Base-by-base conservation (phyloP, 148 eudicot species). In the Persicaria maculosa region DNA sequence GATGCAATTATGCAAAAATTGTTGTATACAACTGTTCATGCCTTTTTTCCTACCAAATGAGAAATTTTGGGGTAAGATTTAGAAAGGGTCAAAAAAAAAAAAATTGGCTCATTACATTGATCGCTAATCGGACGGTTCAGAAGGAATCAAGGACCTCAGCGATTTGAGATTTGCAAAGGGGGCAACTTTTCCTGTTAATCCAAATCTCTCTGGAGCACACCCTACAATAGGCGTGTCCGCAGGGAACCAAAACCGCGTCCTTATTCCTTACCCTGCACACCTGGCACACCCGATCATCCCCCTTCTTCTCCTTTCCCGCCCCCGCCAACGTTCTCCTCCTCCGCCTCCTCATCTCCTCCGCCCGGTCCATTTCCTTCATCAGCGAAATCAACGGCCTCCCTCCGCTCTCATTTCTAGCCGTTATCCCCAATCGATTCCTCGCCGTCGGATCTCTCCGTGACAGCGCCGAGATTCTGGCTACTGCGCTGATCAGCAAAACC, bases 131-230 rank as follows among this genome's bases (percentile, higher is more conserved):
- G 55, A 14, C 4, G 55, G 16, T 19, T 65, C 15, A 65, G 3
- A 65, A 65, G 9, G 70, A 36, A 43, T 65, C 70, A 65, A 65
- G 70, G 2, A 65, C 70, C 19, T 65, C 70, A 4, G 43, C 17
- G 16, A 65, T 65, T 12, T 43, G 70, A 36, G 70, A 6, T 0
- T 12, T 65, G 19, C 93, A 89, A 58, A 89, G 82, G 55, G 93
- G 93, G 77, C 93, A 89, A 53, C 79, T 22, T 11, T 88, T 84
- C 85, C 85, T 88, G 72, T 83, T 87, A 77, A 89, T 54, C 90
- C 93, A 89, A 54, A 89, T 20, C 86, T 89, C 93, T 74, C 93
- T 82, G 22, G 90, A 89, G 71, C 93, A 89, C 84, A 87, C 90
- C 77, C 90, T 80, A 74, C 93, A 89, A 75, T 85, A 89, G 4